phyloP scores from a whole-genome alignment of 352 stramenopile genomes.

The Pythium dissimile region DNA sequence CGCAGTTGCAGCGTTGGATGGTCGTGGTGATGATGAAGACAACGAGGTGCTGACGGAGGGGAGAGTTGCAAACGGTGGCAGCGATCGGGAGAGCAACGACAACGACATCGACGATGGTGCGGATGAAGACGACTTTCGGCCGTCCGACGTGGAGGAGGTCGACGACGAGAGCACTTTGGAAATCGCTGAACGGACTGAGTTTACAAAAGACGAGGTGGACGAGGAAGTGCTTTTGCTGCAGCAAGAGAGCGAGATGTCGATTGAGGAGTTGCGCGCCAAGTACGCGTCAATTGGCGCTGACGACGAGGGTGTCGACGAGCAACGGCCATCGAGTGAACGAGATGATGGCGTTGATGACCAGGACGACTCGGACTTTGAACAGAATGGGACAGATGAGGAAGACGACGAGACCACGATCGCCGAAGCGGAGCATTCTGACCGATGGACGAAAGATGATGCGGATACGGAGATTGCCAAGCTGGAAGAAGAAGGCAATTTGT shows the following conservation, averaged over 20 bases:
- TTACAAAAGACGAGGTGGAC: conserved; percentile 37
- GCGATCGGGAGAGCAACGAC: background rate
- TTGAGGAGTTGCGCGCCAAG: conserved; percentile 76
- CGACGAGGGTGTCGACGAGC: background rate
- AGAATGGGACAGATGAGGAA: conserved; percentile 21
- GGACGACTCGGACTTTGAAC: conserved; percentile 12
- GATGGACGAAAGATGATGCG: conserved; percentile 25
- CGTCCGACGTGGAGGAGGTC: conserved; percentile 33
- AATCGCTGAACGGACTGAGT: conserved; percentile 66
- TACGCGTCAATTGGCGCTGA: conserved; percentile 32
- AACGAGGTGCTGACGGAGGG: too few relatives aligned
- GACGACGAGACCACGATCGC: conserved; percentile 80
- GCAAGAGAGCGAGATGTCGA: conserved; percentile 89
- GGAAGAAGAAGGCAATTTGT: conserved; percentile 83
- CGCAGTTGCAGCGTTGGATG: conserved; percentile 7
- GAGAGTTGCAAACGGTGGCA: too few relatives aligned
- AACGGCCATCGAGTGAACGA: background rate
- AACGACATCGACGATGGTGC: conserved; percentile 6
- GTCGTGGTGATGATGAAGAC: conserved; percentile 4
- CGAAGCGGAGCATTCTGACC: conserved; percentile 47
- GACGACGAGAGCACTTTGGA: conserved; percentile 93
- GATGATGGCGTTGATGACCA: background rate
- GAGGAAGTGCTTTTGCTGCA: conserved; percentile 89
- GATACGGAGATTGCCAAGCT: conserved; percentile 74
- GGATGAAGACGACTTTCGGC: conserved; percentile 29